A percentile compares a stretch with the other conserved stretches of the same genome.
phyloP scores from a whole-genome alignment of 164 flowering plant genomes.

The Berberis thunbergii region DNA sequence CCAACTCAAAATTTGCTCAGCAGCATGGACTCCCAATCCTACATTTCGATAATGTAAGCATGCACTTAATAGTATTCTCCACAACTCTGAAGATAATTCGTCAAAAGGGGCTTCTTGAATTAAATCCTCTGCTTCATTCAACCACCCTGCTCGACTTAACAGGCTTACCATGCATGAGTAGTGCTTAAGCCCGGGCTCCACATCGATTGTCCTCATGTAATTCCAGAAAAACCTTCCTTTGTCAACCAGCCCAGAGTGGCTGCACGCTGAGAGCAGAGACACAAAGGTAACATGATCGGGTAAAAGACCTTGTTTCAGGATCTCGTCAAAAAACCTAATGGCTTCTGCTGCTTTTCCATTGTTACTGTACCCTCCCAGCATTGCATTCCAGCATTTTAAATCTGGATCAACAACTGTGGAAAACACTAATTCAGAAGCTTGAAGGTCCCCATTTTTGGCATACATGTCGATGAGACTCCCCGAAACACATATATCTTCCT shows the following conservation, averaged over 20 bases:
- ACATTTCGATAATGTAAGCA: constrained; percentile 38
- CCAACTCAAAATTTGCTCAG: constrained; percentile 39
- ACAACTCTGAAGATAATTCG: constrained; percentile 30
- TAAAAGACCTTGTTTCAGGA: constrained; percentile 25
- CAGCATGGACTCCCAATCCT: constrained; percentile 50
- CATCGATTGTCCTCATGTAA: constrained; percentile 38
- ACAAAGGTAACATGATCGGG: constrained; percentile 72
- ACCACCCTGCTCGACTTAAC: constrained; percentile 64
- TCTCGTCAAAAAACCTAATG: constrained; percentile 35
- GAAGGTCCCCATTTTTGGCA: constrained; percentile 58
- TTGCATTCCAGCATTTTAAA: constrained; percentile 78
- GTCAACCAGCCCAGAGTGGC: constrained; percentile 56
- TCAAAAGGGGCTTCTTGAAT: constrained; percentile 40
- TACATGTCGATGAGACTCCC: constrained; percentile 85
- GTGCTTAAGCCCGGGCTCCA: constrained; percentile 56
- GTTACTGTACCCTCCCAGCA: constrained; percentile 70
- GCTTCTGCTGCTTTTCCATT: constrained; percentile 68
- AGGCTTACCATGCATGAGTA: constrained; percentile 82
- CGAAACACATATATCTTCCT: constrained; percentile 40
- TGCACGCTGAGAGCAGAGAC: constrained; percentile 71
- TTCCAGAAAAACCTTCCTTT: constrained; percentile 56
- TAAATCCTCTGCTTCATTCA: constrained; percentile 57
- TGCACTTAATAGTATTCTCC: constrained; percentile 78
- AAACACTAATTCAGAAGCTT: constrained; percentile 41
- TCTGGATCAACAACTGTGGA: constrained; percentile 40